Base-by-base conservation (phyloP, 306 rosid genomes). In the Dicorynia guianensis region DNA sequence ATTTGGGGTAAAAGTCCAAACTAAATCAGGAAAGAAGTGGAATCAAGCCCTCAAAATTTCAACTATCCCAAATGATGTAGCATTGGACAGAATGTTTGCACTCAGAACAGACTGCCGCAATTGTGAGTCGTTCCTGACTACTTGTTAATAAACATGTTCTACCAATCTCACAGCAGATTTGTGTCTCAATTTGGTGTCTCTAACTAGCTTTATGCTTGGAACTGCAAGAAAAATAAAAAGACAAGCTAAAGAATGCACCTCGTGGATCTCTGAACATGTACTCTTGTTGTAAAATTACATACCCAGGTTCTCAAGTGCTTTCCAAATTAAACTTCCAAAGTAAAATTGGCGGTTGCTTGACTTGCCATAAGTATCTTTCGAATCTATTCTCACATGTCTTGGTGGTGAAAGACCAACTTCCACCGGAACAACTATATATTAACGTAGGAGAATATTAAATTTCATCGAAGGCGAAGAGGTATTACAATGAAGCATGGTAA, bases 181-280 rank as follows among this genome's bases (percentile, higher is more conserved):
- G 15, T 88, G 84, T 58, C 76, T 84, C 74, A 84, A 52, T 75
- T 86, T 86, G 43, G 80, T 42, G 40, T 86, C 90, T 57, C 81
- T 82, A 60, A 80, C 71, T 25, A 2, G 61, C 81, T 70, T 72
- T 72, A 82, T 71, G 69, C 62, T n/a, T 58, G 86, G 89, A 82
- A 77, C 90, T 89, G 81, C 85, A 82, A 43, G n/a, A 39, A 64
- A 13, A 67, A 47, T 8, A 55, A 63, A 72, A 74, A 8, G 39
- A 20, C 40, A 33, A 69, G 54, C 57, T 44, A 61, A 34, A 42
- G 39, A 72, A 55, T 38, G 53, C 56, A 67, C 15, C 9, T 25
- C 38, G 25, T 63, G 11, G 39, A 54, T 54, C 11, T n/a, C 1
- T 19, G 9, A 35, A 50, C 14, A 48, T 53, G 7, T 33, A n/a